phyloP scores from a whole-genome alignment of 1,139 yeast genomes.

The Geotrichum citri-aurantii region DNA sequence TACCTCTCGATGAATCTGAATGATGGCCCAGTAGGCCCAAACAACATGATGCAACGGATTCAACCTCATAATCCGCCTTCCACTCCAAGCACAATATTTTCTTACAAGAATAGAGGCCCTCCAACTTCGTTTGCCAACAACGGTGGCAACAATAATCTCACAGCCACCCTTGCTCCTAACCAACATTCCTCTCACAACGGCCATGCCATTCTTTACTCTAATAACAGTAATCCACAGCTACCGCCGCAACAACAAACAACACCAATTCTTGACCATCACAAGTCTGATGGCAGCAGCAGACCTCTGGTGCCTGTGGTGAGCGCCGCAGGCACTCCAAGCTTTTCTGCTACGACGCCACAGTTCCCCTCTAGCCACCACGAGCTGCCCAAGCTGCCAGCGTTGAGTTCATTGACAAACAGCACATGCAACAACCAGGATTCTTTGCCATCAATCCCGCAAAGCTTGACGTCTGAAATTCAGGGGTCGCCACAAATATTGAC shows the following conservation, averaged over 20 bases:
- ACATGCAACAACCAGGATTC: constrained; percentile 1
- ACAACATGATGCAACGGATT: constrained; percentile 13
- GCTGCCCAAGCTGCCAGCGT: constrained; percentile 13
- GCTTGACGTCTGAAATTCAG: not conserved
- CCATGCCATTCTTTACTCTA: not conserved
- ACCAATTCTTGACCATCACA: not conserved
- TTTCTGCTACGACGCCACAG: constrained; percentile 14
- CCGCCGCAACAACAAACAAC: not conserved
- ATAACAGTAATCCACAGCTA: constrained; percentile 1
- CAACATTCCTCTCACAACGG: not conserved
- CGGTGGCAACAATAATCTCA: not conserved
- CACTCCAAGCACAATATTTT: constrained; percentile 16
- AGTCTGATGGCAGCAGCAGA: not conserved
- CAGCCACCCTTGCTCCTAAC: not conserved
- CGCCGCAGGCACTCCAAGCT: constrained; percentile 8
- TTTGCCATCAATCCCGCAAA: constrained; percentile 16
- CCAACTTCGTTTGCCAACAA: constrained; percentile 1
- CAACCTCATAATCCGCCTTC: constrained; percentile 7
- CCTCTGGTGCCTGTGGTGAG: not conserved
- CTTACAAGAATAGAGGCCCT: not conserved
- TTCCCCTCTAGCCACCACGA: constrained; percentile 8
- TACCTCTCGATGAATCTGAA: constrained; percentile 1
- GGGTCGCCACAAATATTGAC: constrained; percentile 26
- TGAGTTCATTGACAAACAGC: constrained; percentile 15
- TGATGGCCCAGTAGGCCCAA: constrained; percentile 20